Evolutionary conservation across 352 stramenopile genomes (phyloP).

Genomic region (Pilasporangium apinafurcum): DNA sequence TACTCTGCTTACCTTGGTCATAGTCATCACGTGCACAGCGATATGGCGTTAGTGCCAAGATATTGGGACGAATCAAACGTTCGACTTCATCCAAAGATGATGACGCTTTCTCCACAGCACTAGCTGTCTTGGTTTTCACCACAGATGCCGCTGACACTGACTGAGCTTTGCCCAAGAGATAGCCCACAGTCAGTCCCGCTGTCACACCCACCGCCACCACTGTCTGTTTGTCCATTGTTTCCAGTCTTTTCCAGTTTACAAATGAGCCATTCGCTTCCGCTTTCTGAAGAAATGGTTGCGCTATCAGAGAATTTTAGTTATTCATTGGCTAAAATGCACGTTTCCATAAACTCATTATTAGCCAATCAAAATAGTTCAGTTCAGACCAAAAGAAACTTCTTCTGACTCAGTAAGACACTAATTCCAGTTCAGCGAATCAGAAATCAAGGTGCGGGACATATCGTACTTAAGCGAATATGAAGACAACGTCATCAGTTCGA

Average conservation of each 20-base stretch:
- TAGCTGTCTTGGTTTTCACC: not conserved
- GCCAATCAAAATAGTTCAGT: too few relatives aligned
- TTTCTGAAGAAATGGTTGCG: too few relatives aligned
- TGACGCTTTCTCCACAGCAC: not conserved
- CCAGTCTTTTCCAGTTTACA: not conserved
- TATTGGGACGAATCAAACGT: constrained; percentile 94
- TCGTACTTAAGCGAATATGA: too few relatives aligned
- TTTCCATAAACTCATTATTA: too few relatives aligned
- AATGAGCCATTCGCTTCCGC: constrained; percentile 2
- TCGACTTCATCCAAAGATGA: constrained; percentile 55
- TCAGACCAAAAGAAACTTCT: too few relatives aligned
- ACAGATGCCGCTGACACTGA: constrained; percentile 1
- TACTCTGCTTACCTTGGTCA: constrained; percentile 44
- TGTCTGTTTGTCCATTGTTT: constrained; percentile 58
- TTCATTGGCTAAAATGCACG: too few relatives aligned
- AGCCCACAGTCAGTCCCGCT: constrained; percentile 59
- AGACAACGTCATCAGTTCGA: too few relatives aligned
- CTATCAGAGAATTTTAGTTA: too few relatives aligned
- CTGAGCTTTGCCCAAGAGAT: constrained; percentile 53
- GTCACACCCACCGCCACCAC: constrained; percentile 52
- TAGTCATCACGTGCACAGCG: constrained; percentile 97
- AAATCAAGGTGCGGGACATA: too few relatives aligned
- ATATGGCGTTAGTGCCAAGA: constrained; percentile 94
- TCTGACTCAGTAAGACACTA: too few relatives aligned
- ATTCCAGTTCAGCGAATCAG: too few relatives aligned